phyloP scores from a whole-genome alignment of 495 filamentous ascomycete species.

The Amorphotheca resinae region DNA sequence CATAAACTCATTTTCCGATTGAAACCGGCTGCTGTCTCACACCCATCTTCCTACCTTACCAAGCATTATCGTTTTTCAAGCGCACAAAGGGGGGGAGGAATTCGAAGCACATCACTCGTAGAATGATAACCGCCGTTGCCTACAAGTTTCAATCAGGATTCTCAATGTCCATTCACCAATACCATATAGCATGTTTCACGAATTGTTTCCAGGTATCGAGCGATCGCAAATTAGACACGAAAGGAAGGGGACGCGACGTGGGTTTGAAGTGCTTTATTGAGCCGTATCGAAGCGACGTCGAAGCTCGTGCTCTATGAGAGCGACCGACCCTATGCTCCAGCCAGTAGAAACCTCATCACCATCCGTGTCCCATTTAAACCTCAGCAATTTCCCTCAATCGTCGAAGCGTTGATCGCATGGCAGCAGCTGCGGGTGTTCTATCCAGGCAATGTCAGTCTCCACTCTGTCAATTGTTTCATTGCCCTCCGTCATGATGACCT shows the following conservation, averaged over 20 bases:
- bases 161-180: conserved; percentile 4
- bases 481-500: background rate
- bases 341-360: conserved; percentile 25
- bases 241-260: conserved; percentile 3
- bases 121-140: conserved; percentile 10
- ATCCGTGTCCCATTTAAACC: conserved; percentile 50
- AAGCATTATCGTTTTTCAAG: no score
- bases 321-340: conserved; percentile 21
- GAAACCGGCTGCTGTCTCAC: no score
- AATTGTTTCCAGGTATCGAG: conserved; percentile 6
- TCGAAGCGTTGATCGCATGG: conserved; percentile 93
- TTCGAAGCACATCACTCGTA: no score
- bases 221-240: conserved; percentile 7
- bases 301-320: conserved; percentile 15
- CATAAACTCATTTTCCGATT: no score
- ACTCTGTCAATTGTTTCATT: background rate
- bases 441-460: conserved; percentile 13
- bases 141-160: conserved; percentile 5
- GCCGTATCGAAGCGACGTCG: conserved; percentile 21
- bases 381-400: conserved; percentile 96
- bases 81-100: no score
- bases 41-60: no score
- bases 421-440: conserved; percentile 90
- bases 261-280: conserved; percentile 21
- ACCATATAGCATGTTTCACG: conserved; percentile 6